phyloP scores from a whole-genome alignment of 83 land plant genomes.

The Picea abies region DNA sequence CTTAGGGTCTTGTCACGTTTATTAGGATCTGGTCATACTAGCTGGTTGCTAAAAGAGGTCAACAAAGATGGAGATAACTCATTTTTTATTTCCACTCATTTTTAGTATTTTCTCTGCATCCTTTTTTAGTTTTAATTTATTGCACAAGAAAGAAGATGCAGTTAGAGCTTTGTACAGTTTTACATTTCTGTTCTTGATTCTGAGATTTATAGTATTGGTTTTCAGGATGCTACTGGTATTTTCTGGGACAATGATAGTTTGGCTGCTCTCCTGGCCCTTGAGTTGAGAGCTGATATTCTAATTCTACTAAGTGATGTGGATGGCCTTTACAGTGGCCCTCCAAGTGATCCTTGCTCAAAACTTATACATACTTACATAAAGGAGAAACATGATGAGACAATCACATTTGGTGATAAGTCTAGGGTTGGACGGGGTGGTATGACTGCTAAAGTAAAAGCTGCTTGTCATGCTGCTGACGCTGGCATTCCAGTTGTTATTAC shows the following conservation, averaged over 20 bases:
- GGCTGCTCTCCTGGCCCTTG: slow-evolving; percentile 90
- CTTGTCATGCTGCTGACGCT: slow-evolving; percentile 80
- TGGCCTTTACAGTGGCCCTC: slow-evolving; percentile 98
- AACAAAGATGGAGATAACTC: too few species aligned
- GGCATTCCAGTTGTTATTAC: slow-evolving; percentile 95
- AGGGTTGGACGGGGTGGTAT: slow-evolving; percentile 98
- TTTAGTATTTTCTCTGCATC: neutral
- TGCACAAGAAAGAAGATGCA: neutral
- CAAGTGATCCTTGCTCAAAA: slow-evolving; percentile 86
- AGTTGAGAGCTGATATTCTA: slow-evolving; percentile 90
- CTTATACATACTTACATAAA: slow-evolving; percentile 86
- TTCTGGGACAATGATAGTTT: slow-evolving; percentile 99
- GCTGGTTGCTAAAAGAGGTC: too few species aligned
- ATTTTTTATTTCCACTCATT: too few species aligned
- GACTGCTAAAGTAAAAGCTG: slow-evolving; percentile 98
- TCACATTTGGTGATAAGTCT: slow-evolving; percentile 99
- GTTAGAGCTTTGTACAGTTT: neutral
- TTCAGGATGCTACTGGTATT: slow-evolving; percentile 96
- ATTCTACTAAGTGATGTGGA: slow-evolving; percentile 97
- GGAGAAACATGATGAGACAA: slow-evolving; percentile 73
- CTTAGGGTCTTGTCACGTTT: too few species aligned
- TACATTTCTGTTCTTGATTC: neutral
- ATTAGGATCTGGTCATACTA: too few species aligned
- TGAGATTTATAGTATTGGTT: neutral
- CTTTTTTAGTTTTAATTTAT: neutral